Percentiles rank a stretch among this genome's conserved stretches.
These are phyloP conservation scores for Przewalskia tangutica DNA, from an alignment of 257 asterid species.

Conservation along the genomic window DNA sequence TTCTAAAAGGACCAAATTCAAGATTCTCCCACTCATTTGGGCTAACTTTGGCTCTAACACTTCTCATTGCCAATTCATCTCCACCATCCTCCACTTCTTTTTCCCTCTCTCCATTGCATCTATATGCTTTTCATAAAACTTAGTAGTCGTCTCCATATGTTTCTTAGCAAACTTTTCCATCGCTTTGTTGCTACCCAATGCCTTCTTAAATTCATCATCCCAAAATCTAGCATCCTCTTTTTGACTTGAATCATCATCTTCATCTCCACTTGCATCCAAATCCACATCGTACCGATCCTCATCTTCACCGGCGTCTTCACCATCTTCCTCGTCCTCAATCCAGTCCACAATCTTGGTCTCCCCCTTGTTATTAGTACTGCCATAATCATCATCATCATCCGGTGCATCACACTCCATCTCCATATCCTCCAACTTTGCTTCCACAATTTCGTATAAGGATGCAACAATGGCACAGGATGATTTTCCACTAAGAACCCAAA, in stretches of 20 bases:
- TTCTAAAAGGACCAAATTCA: constrained; percentile 68
- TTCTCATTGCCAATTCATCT: constrained; percentile 60
- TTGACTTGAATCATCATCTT: constrained; percentile 41
- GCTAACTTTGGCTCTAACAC: constrained; percentile 59
- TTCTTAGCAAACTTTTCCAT: constrained; percentile 77
- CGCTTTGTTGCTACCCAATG: constrained; percentile 56
- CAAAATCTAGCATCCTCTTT: constrained; percentile 58
- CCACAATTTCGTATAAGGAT: constrained; percentile 90
- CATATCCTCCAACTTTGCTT: constrained; percentile 84
- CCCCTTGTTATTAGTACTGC: constrained; percentile 8
- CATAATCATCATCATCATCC: constrained; percentile 37
- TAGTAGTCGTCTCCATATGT: constrained; percentile 29
- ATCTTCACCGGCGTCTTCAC: constrained; percentile 20
- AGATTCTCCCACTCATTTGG: constrained; percentile 56
- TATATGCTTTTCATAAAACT: constrained; percentile 31
- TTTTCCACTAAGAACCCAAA: constrained; percentile 61
- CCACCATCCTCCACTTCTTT: constrained; percentile 23
- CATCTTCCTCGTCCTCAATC: constrained; percentile 49
- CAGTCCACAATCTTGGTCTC: constrained; percentile 62
- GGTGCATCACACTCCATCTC: constrained; percentile 99
- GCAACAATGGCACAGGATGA: constrained; percentile 72
- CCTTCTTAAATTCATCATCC: constrained; percentile 83
- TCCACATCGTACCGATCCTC: constrained; percentile 21
- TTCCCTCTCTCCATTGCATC: constrained; percentile 21
- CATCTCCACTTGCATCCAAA: constrained; percentile 31